Evolutionary conservation across 164 flowering plant genomes (phyloP).

Genomic region (Pachysandra terminalis): DNA sequence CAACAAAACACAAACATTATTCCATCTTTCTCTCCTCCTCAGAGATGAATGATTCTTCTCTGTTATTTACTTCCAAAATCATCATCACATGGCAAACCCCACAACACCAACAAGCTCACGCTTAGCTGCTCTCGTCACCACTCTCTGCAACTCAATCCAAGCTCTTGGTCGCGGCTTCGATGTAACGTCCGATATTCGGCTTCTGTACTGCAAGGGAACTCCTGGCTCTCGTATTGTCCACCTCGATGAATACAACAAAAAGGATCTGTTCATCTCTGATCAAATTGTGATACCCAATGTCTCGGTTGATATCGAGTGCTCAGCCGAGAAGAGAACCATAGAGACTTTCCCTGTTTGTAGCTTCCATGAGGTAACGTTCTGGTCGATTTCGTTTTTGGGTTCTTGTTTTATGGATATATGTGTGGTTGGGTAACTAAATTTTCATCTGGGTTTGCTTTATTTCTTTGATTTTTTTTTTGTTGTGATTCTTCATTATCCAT

Average conservation of each 20-base stretch:
- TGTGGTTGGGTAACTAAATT: not conserved
- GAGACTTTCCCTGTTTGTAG: slow-evolving; percentile 50
- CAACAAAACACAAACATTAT: too few relatives aligned
- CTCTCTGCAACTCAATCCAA: slow-evolving; percentile 74
- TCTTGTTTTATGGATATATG: slow-evolving; percentile 2
- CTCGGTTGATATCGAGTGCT: slow-evolving; percentile 58
- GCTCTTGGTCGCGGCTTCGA: slow-evolving; percentile 96
- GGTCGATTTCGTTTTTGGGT: not conserved
- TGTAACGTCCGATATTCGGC: slow-evolving; percentile 81
- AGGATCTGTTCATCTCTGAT: slow-evolving; percentile 50
- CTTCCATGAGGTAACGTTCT: slow-evolving; percentile 64
- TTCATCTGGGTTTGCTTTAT: not conserved
- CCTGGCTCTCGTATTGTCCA: slow-evolving; percentile 72
- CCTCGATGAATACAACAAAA: slow-evolving; percentile 47
- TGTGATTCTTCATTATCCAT: not conserved
- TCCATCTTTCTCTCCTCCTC: not conserved
- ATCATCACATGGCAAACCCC: slow-evolving; percentile 17
- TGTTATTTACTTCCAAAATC: not conserved
- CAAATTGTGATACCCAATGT: slow-evolving; percentile 50
- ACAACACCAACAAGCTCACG: slow-evolving; percentile 13
- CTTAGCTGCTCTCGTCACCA: slow-evolving; percentile 51
- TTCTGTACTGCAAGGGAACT: slow-evolving; percentile 90
- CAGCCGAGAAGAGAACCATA: slow-evolving; percentile 25
- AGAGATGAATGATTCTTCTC: slow-evolving; percentile 10
- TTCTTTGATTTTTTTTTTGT: not conserved